Evolutionary conservation across 2,329 filamentous ascomycete genomes (phyloP), one percentile per base, ranked within the genome.

Genomic region (Colletotrichum orbiculare): DNA sequence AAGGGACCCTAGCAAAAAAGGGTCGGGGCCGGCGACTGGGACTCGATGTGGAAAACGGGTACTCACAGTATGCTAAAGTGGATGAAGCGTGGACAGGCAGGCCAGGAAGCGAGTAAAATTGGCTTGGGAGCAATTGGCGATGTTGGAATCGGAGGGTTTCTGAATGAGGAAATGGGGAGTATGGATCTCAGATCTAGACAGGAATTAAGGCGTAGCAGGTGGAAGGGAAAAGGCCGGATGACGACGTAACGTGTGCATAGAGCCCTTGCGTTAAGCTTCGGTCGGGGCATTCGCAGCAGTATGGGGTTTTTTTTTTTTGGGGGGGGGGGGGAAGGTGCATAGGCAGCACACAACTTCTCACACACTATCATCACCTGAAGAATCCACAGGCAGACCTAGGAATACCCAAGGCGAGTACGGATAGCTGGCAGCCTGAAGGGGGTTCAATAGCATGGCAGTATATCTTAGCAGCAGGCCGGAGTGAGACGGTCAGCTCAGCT

Each of bases 191-290:
- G 46, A 39, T 64, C 41, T 66, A 54, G 38, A 54, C 54, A 64
- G 66, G 64, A 68, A 68, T 68, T 65, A 25, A 25, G 25, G 25
- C 25, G 25, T 25, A 58, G 65, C 67, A 66, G 65, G 56, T 66
- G 67, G 55, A 67, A 62, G 50, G 41, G 56, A 43, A 58, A 65
- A 34, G 45, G 45, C 45, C 53, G 65, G 65, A 69, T 68, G 65
- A 68, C 67, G 65, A 68, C 67, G 60, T 64, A 66, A 66, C 60
- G 65, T 69, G 65, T 69, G 60, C 58, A 67, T 56, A 67, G 65
- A 52, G 65, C 61, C 54, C 57, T 62, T 68, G 65, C 67, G 67
- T 69, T 62, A 62, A 62, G 60, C 57, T 62, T 62, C 60, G 54
- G 49, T 61, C 49, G 64, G 64, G 64, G 64, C 60, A 25, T 25